Evolutionary conservation across 768 basidiomycete species (phyloP).

Genomic region (Tulasnella sp.): DNA sequence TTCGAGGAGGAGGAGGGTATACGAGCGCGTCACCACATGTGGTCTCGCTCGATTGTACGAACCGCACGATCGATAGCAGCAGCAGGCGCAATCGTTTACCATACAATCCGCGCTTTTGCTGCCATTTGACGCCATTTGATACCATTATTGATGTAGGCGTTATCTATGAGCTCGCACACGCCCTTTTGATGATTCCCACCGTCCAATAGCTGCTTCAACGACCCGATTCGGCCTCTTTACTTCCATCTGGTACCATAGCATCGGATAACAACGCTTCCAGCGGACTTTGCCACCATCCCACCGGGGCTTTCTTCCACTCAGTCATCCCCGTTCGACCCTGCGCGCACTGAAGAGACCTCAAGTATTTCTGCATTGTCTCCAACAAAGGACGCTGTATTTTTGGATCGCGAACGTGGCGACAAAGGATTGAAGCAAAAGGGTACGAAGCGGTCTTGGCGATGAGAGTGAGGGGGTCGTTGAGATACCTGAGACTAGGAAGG

Average conservation of each 20-base stretch:
- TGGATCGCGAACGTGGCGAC: background rate
- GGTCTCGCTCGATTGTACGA: conserved; percentile 49
- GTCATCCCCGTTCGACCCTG: conserved; percentile 59
- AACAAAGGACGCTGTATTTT: conserved; percentile 11
- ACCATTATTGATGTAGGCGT: conserved; percentile 71
- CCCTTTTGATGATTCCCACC: conserved; percentile 54
- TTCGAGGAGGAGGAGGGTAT: conserved; percentile 22
- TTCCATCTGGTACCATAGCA: background rate
- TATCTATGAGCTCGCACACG: conserved; percentile 64
- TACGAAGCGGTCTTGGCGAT: conserved; percentile 33
- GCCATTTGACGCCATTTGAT: conserved; percentile 43
- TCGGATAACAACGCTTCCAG: conserved; percentile 36
- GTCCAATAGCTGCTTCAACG: conserved; percentile 40
- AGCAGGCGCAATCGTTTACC: background rate
- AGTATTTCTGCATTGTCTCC: conserved; percentile 51
- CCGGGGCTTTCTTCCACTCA: conserved; percentile 44
- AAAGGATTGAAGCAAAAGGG: conserved; percentile 14
- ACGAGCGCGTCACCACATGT: conserved; percentile 32
- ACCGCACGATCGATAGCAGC: background rate
- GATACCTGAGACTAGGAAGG: conserved; percentile 48
- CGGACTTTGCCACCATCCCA: background rate
- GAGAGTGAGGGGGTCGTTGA: conserved; percentile 38
- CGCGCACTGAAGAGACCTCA: conserved; percentile 37
- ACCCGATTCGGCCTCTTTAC: background rate
- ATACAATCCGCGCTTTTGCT: conserved; percentile 28